Base-by-base conservation (phyloP, 1,284 basidiomycete species). In the Malassezia restricta region DNA sequence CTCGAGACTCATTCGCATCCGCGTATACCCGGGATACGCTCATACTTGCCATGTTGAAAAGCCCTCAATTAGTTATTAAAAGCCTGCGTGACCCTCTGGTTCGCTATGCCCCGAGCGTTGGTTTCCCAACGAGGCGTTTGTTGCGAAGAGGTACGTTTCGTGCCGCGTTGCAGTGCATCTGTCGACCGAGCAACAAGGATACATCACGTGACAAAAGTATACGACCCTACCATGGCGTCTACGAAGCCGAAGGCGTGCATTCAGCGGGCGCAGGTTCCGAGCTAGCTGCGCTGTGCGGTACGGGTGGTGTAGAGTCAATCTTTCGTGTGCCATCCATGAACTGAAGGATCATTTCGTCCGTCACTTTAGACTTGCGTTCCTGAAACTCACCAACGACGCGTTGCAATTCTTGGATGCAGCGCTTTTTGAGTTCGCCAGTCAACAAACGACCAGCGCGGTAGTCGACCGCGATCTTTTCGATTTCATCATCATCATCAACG, bases 401-500 rank as follows among this genome's bases (percentile, higher is more conserved):
- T 73, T 95, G 90, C 32, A 99, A 74, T 50, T 84, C 73, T 47
- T 81, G 79, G 58, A 98, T 96, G 71, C 88, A 94, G 71, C 79
- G 83, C 24, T 83, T 83, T 77, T 99, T 99, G 62, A 99, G 77
- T 74, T 98, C 84, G 8, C 90, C 88, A 0, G 91, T 95, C 51
- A 94, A 78, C 57, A 99, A 74, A 33, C 79, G 81, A 0, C 94
- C 94, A 11, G 85, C 81, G 17, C 89, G 83, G 76, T 99, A 99
- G 56, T 92, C 87, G 84, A 91, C 61, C 33, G 83, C 87, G 51
- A 95, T 75, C 64, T 78, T 78, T 59, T 79, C 81, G 62, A 94
- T 78, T 76, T 89, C 85, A 27, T 82, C 85, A 58, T 98, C 94
- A 66, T 94, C 87, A 4, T 96, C 91, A 70, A 95, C 77, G 76